Percentiles rank a stretch among this genome's conserved stretches.
Evolutionary conservation across 2,329 filamentous ascomycete genomes (phyloP).

Genomic region (Aspergillus tanneri): DNA sequence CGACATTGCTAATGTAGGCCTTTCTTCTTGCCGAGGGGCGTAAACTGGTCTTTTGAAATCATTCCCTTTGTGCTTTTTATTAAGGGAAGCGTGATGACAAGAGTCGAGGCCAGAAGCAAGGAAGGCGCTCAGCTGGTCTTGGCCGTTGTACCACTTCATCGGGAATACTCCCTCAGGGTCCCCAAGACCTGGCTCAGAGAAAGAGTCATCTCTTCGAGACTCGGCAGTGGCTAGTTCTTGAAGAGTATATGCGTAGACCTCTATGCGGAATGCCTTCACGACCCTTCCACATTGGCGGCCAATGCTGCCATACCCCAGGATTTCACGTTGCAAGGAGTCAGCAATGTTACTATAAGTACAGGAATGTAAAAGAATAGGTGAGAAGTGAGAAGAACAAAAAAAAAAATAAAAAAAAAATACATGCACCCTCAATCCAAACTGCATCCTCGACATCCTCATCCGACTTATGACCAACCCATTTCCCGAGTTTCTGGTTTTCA

Average conservation of each 20-base stretch:
- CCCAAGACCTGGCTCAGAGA: background rate
- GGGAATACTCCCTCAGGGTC: conserved; percentile 1
- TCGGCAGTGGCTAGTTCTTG: conserved; percentile 1
- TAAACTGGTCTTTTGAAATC: conserved; percentile 5
- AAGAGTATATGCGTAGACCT: conserved; percentile 1
- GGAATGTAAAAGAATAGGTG: background rate
- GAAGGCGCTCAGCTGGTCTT: conserved; percentile 3
- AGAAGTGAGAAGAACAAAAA: background rate
- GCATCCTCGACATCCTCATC: conserved; percentile 4
- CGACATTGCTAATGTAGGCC: conserved; percentile 3
- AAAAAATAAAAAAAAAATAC: background rate
- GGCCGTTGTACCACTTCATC: conserved; percentile 1
- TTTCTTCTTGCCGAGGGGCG: conserved; percentile 3
- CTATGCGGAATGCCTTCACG: conserved; percentile 4
- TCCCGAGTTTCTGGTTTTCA: background rate
- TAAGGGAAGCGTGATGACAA: conserved; percentile 4
- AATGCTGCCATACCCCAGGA: conserved; percentile 6
- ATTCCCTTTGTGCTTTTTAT: background rate
- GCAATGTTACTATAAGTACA: too few relatives aligned
- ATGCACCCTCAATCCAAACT: conserved; percentile 2
- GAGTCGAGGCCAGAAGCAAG: conserved; percentile 4
- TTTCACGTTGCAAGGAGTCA: background rate
- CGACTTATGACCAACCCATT: background rate
- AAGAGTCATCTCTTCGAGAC: background rate
- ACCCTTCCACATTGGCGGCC: background rate